A percentile compares a stretch with the other conserved stretches of the same genome.
phyloP scores from a whole-genome alignment of 164 flowering plant genomes.

The Liquidambar formosana region DNA sequence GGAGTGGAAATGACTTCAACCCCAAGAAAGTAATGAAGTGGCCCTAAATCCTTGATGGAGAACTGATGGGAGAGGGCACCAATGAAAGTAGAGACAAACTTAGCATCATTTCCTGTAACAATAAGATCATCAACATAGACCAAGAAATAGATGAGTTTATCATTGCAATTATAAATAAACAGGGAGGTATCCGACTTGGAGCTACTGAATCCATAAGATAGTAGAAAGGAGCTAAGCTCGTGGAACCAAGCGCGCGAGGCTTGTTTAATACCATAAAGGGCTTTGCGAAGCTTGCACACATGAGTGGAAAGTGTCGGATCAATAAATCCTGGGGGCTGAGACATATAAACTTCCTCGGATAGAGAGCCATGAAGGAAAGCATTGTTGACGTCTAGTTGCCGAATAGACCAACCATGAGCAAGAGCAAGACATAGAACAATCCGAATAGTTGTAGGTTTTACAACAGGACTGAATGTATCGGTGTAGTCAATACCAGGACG shows the following conservation, averaged over 20 bases:
- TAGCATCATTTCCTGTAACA: neutral
- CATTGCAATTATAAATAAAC: constrained; percentile 9
- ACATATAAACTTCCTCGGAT: neutral
- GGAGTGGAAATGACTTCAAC: constrained; percentile 16
- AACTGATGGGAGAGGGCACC: neutral
- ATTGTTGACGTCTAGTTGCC: constrained; percentile 19
- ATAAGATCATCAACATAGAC: constrained; percentile 31
- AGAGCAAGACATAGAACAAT: constrained; percentile 11
- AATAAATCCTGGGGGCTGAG: constrained; percentile 1
- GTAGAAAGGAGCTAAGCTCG: constrained; percentile 5
- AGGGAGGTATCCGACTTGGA: constrained; percentile 14
- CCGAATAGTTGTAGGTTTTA: constrained; percentile 18
- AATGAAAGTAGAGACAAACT: neutral
- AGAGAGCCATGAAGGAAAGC: neutral
- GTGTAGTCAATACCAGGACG: constrained; percentile 12
- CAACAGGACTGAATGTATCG: constrained; percentile 22
- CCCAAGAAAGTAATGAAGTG: constrained; percentile 11
- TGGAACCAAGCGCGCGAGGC: constrained; percentile 7
- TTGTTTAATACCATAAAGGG: constrained; percentile 2
- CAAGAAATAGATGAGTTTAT: neutral
- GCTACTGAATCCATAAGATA: constrained; percentile 2
- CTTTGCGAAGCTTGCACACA: neutral
- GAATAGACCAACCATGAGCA: constrained; percentile 3
- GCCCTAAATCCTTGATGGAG: constrained; percentile 22
- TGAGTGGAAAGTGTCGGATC: neutral